Base-by-base conservation (phyloP, 2,329 filamentous ascomycete species). In the Sarocladium strictum region DNA sequence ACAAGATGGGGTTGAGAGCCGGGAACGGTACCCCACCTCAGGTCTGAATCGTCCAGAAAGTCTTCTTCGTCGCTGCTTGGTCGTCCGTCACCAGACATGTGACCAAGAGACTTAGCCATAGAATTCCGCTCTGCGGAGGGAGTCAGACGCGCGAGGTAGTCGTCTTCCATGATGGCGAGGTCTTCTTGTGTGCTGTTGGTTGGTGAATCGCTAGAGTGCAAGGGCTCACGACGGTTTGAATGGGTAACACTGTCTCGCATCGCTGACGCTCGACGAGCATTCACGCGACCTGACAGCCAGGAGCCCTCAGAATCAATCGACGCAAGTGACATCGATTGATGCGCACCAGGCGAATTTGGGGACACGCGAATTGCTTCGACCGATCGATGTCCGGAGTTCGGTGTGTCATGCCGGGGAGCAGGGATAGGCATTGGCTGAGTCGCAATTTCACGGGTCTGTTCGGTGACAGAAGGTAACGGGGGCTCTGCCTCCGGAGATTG, bases 241-340 rank as follows among this genome's bases (percentile, higher is more conserved):
- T 66, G 64, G 29, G 63, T 58, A 41, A 68, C 67, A 63, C 68
- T 75, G 57, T 68, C 70, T 29, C 75, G 63, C 65, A 83, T 68
- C 65, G 76, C 66, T 55, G 75, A 64, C 59, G 76, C 75, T 27
- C 71, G 69, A 59, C 75, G 69, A 63, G 74, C 76, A 60, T 76
- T 78, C 51, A 76, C 69, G 55, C 86, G 85, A 15, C 93, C 91
- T 3, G 91, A 94, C 43, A 99, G 84, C 94, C 94, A 99, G 0
- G 92, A 97, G 3, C 83, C 94, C 72, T 99, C 94, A 0, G 92
- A 97, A 65, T 97, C 94, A 56, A 97, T 90, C 0, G 92, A 97
- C 2, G 91, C 94, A 17, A 97, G 78, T 0, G 93, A 97, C 68
- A 92, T 87, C 27, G 91, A 54, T 21, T 54, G 76, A 63, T 91